Base-by-base conservation (phyloP, 2,329 filamentous ascomycete species). In the Clarireedia monteithiana region DNA sequence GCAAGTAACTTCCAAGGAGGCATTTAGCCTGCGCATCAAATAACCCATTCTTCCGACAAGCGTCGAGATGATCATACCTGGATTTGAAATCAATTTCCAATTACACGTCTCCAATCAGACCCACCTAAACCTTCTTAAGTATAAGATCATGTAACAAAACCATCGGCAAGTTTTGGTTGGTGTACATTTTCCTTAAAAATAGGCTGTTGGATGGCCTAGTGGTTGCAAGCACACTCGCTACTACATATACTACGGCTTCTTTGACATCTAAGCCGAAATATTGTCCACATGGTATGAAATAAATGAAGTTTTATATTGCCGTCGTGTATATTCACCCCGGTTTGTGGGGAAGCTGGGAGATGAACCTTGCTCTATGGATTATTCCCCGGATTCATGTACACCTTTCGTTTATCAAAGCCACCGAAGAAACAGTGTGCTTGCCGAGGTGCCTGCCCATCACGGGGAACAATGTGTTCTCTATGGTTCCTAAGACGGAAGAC, bases 251-350 rank as follows among this genome's bases (percentile, higher is more conserved):
- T 26, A 47, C 50, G 50, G 50, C 14, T 46, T 17, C 27, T 17
- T 47, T 26, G 20, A 34, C 14, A 12, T 47, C 12, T 47, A 17
- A 53, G 27, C 50, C 50, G 50, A 36, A 47, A 4, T 3, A 34
- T 17, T 53, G 50, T 36, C 46, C 40, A 53, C 50, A 53, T 47
- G 40, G 40, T 23, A 17, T 15, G 3, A 47, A 47, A 53, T 46
- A 52, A 17, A 52, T 46, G 26, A 46, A 46, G 12, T 6, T 46
- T 24, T 34, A 24, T 36, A 24, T 24, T 46, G 9, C 0, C 30
- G n/a, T 46, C 2, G 10, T 24, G 24, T 4, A 4, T 9, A 6
- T 24, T 4, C 9, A n/a, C 10, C 9, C 17, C 15, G 4, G 34
- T 12, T 12, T 36, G 24, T 46, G 17, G 20, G 12, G 17, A 24